Conservation (phyloP, 106 monocot species). For the Amphibolis antarctica region DNA sequence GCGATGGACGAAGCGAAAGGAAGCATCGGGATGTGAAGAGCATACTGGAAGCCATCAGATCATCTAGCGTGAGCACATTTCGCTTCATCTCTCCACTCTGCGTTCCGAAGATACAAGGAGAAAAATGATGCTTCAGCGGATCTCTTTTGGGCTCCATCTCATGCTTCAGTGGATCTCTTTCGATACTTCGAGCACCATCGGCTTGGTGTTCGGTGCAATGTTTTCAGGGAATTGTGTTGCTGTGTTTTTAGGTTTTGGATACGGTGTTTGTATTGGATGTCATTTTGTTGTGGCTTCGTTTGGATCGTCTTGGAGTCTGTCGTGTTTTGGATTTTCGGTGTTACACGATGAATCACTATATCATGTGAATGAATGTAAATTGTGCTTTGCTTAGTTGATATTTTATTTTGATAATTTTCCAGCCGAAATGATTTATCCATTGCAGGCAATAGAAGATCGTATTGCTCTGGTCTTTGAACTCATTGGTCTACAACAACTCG, state of each 20-base stretch:
- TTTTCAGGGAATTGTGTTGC: background rate
- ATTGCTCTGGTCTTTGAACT: conserved; percentile 38
- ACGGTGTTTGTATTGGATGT: no score
- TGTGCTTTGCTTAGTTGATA: background rate
- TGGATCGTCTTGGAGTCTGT: background rate
- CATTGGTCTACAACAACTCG: conserved; percentile 26
- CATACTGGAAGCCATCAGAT: conserved; percentile 6
- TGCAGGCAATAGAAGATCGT: conserved; percentile 45
- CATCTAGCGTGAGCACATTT: background rate
- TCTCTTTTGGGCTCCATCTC: background rate
- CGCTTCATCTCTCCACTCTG: background rate
- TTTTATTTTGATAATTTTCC: background rate
- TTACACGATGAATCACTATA: no score
- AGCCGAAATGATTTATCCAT: background rate
- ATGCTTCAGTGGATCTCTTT: no score
- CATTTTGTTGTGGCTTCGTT: no score
- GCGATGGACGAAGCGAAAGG: conserved; percentile 3
- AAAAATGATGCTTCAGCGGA: background rate
- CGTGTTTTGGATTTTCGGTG: background rate
- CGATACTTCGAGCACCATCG: no score
- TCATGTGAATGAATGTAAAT: background rate
- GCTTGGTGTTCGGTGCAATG: background rate
- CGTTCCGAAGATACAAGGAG: no score
- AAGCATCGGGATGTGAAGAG: background rate
- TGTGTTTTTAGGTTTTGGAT: no score